Evolutionary conservation across 805 yeast species (phyloP).

Genomic region (Aciculoconidium aculeatum): DNA sequence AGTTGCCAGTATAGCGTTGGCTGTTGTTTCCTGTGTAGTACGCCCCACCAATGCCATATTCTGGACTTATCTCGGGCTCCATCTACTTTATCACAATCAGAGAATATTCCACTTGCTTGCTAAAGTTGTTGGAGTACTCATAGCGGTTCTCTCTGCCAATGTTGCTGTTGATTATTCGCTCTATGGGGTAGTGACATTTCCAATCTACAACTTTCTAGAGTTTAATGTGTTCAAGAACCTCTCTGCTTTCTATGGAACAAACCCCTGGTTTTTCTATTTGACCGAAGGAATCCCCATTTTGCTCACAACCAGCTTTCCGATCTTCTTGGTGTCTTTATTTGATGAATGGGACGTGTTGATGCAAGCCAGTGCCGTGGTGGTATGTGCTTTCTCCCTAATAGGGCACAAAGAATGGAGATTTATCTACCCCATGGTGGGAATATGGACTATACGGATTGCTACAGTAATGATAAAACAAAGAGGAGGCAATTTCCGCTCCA

Average conservation of each 20-base stretch:
- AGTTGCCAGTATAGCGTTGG: constrained; percentile 41
- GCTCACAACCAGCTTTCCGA: constrained; percentile 59
- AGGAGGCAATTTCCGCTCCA: too few relatives aligned
- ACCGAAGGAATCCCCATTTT: constrained; percentile 79
- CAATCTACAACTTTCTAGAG: constrained; percentile 62
- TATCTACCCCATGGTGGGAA: constrained; percentile 73
- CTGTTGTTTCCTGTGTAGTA: constrained; percentile 59
- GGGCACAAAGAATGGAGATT: constrained; percentile 90
- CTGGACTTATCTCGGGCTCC: constrained; percentile 62
- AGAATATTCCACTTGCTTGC: background rate
- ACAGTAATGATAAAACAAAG: too few relatives aligned
- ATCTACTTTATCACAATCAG: constrained; percentile 9
- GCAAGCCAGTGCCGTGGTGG: constrained; percentile 33
- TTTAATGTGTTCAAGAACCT: constrained; percentile 73
- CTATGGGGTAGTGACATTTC: constrained; percentile 53
- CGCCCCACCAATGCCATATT: constrained; percentile 81
- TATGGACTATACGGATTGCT: too few relatives aligned
- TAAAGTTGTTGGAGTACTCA: constrained; percentile 11
- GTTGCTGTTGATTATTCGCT: constrained; percentile 50
- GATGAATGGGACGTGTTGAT: constrained; percentile 14
- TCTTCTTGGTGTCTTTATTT: constrained; percentile 2
- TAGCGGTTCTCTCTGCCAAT: constrained; percentile 31
- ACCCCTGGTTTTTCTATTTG: constrained; percentile 81
- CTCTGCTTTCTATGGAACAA: constrained; percentile 77
- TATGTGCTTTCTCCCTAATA: constrained; percentile 56